phyloP scores from a whole-genome alignment of 306 rosid genomes.

The Begonia fuchsioides region DNA sequence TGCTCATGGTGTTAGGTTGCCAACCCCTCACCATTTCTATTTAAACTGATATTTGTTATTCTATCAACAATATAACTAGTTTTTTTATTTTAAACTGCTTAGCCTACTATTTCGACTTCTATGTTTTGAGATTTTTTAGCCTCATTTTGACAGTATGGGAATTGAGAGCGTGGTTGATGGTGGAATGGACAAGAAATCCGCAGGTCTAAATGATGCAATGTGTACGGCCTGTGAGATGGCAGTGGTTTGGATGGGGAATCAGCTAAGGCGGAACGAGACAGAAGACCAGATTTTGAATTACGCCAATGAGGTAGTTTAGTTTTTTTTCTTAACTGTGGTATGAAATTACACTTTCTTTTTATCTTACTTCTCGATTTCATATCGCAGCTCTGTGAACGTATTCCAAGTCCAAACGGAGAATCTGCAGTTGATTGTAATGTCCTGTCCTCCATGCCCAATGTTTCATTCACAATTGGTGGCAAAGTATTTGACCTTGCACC shows the following conservation, averaged over 20 bases:
- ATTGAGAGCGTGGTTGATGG: constrained; percentile 37
- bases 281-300: constrained; percentile 36
- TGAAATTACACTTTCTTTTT: neutral
- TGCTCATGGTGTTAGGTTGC: constrained; percentile 34
- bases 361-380: neutral
- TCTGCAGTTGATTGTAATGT: constrained; percentile 50
- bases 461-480: constrained; percentile 70
- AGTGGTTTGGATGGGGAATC: constrained; percentile 61
- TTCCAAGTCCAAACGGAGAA: constrained; percentile 61
- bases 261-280: constrained; percentile 37
- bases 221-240: constrained; percentile 56
- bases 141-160: constrained; percentile 1
- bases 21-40: neutral
- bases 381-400: constrained; percentile 58
- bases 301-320: constrained; percentile 30
- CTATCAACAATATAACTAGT: neutral
- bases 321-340: neutral
- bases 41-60: neutral
- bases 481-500: constrained; percentile 40
- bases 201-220: constrained; percentile 17
- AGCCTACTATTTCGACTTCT: neutral
- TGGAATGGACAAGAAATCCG: constrained; percentile 14
- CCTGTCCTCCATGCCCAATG: constrained; percentile 48
- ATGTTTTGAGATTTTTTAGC: neutral
- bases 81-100: neutral